These are phyloP conservation scores for Posidonia oceanica DNA, from an alignment of 116 monocot genomes.

Conservation along the genomic window DNA sequence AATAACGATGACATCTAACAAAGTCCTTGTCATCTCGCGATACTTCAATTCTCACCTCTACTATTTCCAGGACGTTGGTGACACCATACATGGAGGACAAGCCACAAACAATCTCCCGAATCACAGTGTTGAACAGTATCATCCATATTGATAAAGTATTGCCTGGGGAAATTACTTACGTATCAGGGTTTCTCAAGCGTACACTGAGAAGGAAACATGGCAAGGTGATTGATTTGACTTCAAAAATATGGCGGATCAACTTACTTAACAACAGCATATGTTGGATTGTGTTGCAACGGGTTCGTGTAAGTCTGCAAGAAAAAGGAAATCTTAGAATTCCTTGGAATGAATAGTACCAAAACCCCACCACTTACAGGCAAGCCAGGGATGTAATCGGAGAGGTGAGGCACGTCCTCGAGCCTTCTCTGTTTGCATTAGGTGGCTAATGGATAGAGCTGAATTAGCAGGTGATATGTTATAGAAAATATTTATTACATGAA, in stretches of 20 bases:
- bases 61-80: conserved; percentile 58
- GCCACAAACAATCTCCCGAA: conserved; percentile 88
- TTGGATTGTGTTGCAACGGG: conserved; percentile 1
- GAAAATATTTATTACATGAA: too few relatives aligned
- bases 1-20: too few relatives aligned
- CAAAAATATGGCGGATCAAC: not conserved
- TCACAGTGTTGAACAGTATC: conserved; percentile 31
- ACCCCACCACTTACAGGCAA: conserved; percentile 27
- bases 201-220: not conserved
- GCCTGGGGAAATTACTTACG: not conserved
- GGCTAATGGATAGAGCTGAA: too few relatives aligned
- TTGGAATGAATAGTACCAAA: not conserved
- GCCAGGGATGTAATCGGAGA: conserved; percentile 43
- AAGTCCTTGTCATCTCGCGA: not conserved
- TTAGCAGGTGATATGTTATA: too few relatives aligned
- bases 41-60: conserved; percentile 41
- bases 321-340: not conserved
- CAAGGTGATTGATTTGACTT: not conserved
- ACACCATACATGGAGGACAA: conserved; percentile 81
- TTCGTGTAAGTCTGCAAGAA: conserved; percentile 3
- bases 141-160: conserved; percentile 2
- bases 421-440: too few relatives aligned
- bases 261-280: conserved; percentile 7
- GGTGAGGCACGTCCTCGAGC: conserved; percentile 74
- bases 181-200: not conserved